These are phyloP conservation scores for Colletotrichum camelliae DNA, from an alignment of 2,329 filamentous ascomycete species.

Conservation along the genomic window DNA sequence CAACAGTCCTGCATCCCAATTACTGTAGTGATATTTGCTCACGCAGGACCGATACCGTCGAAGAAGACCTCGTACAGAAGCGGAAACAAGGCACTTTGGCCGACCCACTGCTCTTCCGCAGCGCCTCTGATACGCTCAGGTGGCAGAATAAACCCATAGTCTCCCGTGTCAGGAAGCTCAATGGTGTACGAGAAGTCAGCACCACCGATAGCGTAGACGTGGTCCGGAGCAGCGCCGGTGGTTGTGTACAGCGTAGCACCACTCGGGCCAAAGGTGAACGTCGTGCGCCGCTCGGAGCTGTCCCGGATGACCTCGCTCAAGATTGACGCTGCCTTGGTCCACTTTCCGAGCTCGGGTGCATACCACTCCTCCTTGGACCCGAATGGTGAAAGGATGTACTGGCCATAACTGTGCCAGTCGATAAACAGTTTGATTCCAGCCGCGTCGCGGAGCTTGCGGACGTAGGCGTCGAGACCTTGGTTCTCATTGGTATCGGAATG, in stretches of 20 bases:
- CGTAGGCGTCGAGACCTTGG: slow-evolving; percentile 42
- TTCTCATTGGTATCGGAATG: slow-evolving; percentile 51
- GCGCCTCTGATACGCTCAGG: slow-evolving; percentile 39
- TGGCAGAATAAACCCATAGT: slow-evolving; percentile 43
- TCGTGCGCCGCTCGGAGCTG: slow-evolving; percentile 37
- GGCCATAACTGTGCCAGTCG: slow-evolving; percentile 53
- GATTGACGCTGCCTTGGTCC: slow-evolving; percentile 39
- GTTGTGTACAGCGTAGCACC: slow-evolving; percentile 42
- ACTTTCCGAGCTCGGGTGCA: slow-evolving; percentile 43
- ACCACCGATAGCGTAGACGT: slow-evolving; percentile 29
- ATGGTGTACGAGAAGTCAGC: slow-evolving; percentile 45
- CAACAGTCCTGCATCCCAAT: fast-evolving
- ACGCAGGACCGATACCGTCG: slow-evolving; percentile 31
- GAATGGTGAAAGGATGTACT: slow-evolving; percentile 48
- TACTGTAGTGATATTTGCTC: neutral
- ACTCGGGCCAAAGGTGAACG: slow-evolving; percentile 40
- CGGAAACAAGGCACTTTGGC: slow-evolving; percentile 36
- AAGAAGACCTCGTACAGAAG: slow-evolving; percentile 40
- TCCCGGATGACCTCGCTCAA: slow-evolving; percentile 35
- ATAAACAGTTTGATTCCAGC: slow-evolving; percentile 49
- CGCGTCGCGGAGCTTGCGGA: slow-evolving; percentile 33
- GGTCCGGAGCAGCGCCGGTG: slow-evolving; percentile 34
- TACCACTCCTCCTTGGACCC: slow-evolving; percentile 49
- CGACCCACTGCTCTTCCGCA: slow-evolving; percentile 39
- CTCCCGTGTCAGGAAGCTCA: slow-evolving; percentile 37